These are phyloP conservation scores for Leccinum uliginosum DNA, from an alignment of 768 basidiomycete genomes.

Conservation along the genomic window DNA sequence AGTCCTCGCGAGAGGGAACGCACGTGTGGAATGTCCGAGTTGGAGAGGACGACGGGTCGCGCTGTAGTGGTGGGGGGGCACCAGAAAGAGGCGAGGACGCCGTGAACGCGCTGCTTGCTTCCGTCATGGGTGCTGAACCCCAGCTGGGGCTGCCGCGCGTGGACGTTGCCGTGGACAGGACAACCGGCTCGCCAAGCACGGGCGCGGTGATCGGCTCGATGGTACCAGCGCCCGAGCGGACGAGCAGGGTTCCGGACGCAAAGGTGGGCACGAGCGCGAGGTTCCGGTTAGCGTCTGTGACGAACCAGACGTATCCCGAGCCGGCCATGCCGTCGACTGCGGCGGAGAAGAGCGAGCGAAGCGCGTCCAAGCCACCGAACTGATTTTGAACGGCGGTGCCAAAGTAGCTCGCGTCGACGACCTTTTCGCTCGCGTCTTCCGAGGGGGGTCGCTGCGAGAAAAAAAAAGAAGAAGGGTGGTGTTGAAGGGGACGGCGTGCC, in stretches of 20 bases:
- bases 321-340: constrained; percentile 75
- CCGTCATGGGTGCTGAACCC: constrained; percentile 19
- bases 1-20: background rate
- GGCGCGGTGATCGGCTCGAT: constrained; percentile 21
- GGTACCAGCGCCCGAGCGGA: constrained; percentile 50
- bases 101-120: constrained; percentile 33
- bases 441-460: constrained; percentile 30
- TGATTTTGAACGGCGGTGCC: constrained; percentile 30
- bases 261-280: constrained; percentile 81
- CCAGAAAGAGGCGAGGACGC: constrained; percentile 44
- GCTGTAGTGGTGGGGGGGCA: constrained; percentile 28
- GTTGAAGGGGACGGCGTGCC: no score
- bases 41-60: constrained; percentile 26
- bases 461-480: background rate
- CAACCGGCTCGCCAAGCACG: constrained; percentile 27
- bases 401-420: constrained; percentile 14
- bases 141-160: background rate
- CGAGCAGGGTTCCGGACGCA: constrained; percentile 83
- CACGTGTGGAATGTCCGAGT: constrained; percentile 29
- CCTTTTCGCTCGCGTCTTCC: constrained; percentile 16
- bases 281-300: constrained; percentile 57
- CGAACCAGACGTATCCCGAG: constrained; percentile 86
- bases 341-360: constrained; percentile 74
- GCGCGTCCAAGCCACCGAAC: constrained; percentile 59
- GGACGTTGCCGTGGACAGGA: background rate